Evolutionary conservation across 495 filamentous ascomycete species (phyloP), one percentile per base, ranked within the genome.

Genomic region (Penicillium riverlandense): DNA sequence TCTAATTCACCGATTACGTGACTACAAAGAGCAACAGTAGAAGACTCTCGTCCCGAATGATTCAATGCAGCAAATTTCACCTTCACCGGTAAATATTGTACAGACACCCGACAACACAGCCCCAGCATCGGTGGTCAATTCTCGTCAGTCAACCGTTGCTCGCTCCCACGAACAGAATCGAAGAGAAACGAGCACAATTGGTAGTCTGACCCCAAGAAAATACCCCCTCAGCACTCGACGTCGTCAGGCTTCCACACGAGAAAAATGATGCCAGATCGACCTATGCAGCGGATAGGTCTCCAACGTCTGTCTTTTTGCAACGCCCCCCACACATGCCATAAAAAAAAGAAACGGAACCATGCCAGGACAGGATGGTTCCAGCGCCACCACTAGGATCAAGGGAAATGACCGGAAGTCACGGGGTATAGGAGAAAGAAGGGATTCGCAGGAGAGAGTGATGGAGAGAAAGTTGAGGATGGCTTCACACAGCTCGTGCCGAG

Each of bases 221-320:
- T 4, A 3, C 22, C 22, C 22, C 22, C 22, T 22, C 22, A 22
- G 22, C 22, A 22, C 2, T 22, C 22, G 22, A 22, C 22, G 22
- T 22, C 22, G 22, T 22, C 22, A 22, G 40, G 15, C 33, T 41
- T 38, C 30, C 42, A 40, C 12, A 29, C 32, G 22, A 28, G 29
- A 46, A 7, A 15, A 30, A 35, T 7, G 30, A 34, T 50, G 35
- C 40, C 37, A 48, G 33, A 52, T 35, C 35, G 42, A 59, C 67
- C 63, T 61, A 67, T 63, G 47, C 67, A 54, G 65, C 67, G 56
- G 63, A 70, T 61, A 66, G 67, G 61, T 56, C 49, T 40, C 56
- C 44, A 48, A 53, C 43, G 46, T 37, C 43, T 45, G 38, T 50
- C 53, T 22, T 47, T 52, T 51, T 44, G 47, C 55, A 58, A 47